Evolutionary conservation across 768 basidiomycete genomes (phyloP).

Genomic region (Hygrocybe coccinea): DNA sequence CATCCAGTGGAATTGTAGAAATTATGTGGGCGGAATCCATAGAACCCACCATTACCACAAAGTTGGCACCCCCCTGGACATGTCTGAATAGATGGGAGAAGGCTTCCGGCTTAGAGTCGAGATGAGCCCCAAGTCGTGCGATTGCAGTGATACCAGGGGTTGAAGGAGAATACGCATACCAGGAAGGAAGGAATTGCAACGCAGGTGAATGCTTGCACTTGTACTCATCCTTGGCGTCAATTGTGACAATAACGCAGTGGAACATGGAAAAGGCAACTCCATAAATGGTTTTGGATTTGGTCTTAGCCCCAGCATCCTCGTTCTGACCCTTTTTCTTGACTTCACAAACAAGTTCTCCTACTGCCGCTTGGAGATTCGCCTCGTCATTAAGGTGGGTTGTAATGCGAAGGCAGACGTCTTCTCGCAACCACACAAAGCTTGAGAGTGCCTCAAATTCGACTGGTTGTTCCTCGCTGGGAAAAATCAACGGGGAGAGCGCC

Average conservation of each 20-base stretch:
- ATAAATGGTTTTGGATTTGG: neutral
- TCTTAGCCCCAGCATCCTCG: no score
- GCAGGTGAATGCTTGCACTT: neutral
- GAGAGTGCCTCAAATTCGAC: neutral
- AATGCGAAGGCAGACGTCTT: slow-evolving; percentile 9
- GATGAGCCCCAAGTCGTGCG: no score
- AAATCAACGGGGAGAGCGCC: neutral
- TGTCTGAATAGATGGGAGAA: no score
- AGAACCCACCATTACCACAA: no score
- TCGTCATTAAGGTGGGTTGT: slow-evolving; percentile 21
- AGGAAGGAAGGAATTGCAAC: slow-evolving; percentile 1
- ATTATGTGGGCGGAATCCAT: no score
- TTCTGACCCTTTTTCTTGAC: neutral
- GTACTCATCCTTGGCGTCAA: no score
- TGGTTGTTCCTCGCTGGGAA: neutral
- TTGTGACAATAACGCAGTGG: no score
- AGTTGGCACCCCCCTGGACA: no score
- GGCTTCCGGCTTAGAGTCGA: no score
- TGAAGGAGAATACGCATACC: neutral
- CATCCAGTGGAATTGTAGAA: no score
- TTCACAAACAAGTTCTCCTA: neutral
- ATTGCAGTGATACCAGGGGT: no score
- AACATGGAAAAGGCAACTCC: neutral
- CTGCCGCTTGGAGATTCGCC: slow-evolving; percentile 4
- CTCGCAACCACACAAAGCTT: neutral